Evolutionary conservation across 805 yeast genomes (phyloP), one percentile per base, ranked within the genome.

Genomic region (Kuraishia molischiana): DNA sequence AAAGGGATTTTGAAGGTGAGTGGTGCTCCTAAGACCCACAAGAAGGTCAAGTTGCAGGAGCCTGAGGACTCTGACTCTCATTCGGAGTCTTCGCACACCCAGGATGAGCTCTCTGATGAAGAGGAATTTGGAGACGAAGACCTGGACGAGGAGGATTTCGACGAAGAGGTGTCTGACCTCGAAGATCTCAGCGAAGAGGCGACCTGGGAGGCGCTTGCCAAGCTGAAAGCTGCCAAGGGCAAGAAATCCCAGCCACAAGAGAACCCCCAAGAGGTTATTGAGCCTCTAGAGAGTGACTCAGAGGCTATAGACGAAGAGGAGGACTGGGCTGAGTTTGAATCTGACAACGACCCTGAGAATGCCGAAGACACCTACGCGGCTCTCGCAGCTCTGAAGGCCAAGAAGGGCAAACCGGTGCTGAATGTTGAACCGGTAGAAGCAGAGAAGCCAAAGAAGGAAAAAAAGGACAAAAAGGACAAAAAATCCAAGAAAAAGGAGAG

Each of bases 321-420:
- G 6, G 31, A 28, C 17, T 14, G 13, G 31, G 31, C 17, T 11
- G 31, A 28, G 13, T 28, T 28, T 28, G 36, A 46, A 31, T 38
- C 41, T 19, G 49, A 48, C 5, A 61, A 53, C 4, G 47, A 51
- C 20, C 55, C 50, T 5, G 58, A 58, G 45, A 56, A 61, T 10
- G 66, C 56, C 1, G 69, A 58, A 35, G 70, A 66, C 33, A 70
- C 70, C 2, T 62, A 64, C 64, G 66, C 59, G 2, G 62, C 67
- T 3, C 48, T 69, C 38, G 66, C 56, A 51, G 64, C 63, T 24
- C 43, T 61, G 38, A 71, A 64, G 46, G 62, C 53, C 34, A 51
- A 44, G 41, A 46, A 20, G 45, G 24, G 39, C 35, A 36, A 45
- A 22, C 37, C 45, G 48, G 14, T 53, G 37, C n/a, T n/a, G n/a